phyloP scores from a whole-genome alignment of 495 filamentous ascomycete genomes.

The Aspergillus nidulans region DNA sequence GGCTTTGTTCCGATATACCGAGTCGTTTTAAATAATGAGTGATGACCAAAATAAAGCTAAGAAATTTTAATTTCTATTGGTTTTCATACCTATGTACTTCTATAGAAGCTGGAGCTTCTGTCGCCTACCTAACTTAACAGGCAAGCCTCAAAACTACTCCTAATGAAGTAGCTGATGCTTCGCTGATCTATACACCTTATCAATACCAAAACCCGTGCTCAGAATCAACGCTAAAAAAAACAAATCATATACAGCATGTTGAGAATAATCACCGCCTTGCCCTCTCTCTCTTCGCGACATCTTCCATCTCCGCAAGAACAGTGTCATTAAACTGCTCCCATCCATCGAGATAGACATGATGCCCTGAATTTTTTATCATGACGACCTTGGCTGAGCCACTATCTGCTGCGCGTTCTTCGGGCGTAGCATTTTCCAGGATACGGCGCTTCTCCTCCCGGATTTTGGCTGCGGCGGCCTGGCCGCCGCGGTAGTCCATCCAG shows the following conservation, averaged over 20 bases:
- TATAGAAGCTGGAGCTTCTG: not conserved
- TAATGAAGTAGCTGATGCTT: not conserved
- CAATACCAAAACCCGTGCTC: not conserved
- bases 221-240: slow-evolving; percentile 1
- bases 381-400: slow-evolving; percentile 81
- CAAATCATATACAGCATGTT: not conserved
- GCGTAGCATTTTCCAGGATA: slow-evolving; percentile 53
- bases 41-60: not conserved
- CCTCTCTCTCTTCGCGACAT: slow-evolving; percentile 50
- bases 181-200: slow-evolving; percentile 6
- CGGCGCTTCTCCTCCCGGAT: slow-evolving; percentile 62
- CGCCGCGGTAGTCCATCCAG: slow-evolving; percentile 96
- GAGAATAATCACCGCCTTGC: not conserved
- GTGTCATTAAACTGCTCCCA: slow-evolving; percentile 83
- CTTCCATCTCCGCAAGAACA: slow-evolving; percentile 62
- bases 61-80: not conserved
- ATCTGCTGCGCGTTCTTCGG: slow-evolving; percentile 66
- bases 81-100: not conserved
- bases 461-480: slow-evolving; percentile 75
- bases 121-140: not conserved
- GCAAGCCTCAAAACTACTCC: not conserved
- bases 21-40: not conserved
- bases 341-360: slow-evolving; percentile 91
- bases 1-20: not conserved
- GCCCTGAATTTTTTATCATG: slow-evolving; percentile 76